A percentile compares a stretch with the other conserved stretches of the same genome.
phyloP scores from a whole-genome alignment of 83 land plant species.

The Thuja plicata region DNA sequence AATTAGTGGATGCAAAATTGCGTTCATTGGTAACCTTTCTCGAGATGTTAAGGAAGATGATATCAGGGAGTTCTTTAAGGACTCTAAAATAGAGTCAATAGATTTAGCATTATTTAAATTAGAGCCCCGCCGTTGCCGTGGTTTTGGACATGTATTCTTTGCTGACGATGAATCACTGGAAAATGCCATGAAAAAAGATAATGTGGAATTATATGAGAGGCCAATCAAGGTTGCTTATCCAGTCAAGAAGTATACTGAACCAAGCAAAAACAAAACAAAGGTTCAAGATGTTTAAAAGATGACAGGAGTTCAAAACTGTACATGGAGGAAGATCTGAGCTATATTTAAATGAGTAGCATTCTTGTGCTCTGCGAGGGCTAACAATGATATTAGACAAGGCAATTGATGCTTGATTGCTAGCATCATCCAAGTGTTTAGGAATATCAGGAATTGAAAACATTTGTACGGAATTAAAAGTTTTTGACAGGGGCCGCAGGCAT shows the following conservation, averaged over 20 bases:
- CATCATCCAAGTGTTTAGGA: too few species aligned
- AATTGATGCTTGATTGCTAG: too few species aligned
- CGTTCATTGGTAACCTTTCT: conserved; percentile 52
- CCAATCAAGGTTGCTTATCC: conserved; percentile 59
- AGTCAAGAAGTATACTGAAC: neutral
- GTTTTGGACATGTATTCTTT: conserved; percentile 53
- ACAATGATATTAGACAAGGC: too few species aligned
- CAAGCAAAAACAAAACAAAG: too few species aligned
- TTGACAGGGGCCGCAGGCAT: too few species aligned
- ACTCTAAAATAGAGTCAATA: conserved; percentile 35
- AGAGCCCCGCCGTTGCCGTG: conserved; percentile 30
- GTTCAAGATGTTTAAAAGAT: too few species aligned
- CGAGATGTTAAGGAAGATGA: conserved; percentile 42
- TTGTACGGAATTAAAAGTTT: too few species aligned
- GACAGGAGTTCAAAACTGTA: too few species aligned
- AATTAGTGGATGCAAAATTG: conserved; percentile 44
- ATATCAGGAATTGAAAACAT: too few species aligned
- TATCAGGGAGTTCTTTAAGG: conserved; percentile 32
- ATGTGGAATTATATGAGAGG: conserved; percentile 30
- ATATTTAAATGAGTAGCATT: too few species aligned
- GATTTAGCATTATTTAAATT: conserved; percentile 33
- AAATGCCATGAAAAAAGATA: conserved; percentile 44
- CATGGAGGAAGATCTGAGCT: too few species aligned
- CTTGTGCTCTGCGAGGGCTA: too few species aligned
- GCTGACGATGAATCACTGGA: conserved; percentile 59